phyloP scores from a whole-genome alignment of 805 yeast species.

The Maudiozyma saulgeensis region DNA sequence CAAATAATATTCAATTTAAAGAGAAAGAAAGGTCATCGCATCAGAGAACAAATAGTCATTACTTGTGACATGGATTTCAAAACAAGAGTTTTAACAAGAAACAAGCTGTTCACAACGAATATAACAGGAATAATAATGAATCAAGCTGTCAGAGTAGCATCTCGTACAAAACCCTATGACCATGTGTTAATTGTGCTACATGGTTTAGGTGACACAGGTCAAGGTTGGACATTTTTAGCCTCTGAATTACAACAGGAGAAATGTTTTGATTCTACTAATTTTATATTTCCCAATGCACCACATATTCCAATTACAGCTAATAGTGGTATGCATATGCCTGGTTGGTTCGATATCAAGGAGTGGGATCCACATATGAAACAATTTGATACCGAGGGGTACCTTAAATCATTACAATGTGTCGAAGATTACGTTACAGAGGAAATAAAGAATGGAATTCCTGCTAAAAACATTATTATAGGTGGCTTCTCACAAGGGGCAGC shows the following conservation, averaged over 20 bases:
- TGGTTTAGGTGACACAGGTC: slow-evolving; percentile 87
- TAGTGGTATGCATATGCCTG: slow-evolving; percentile 60
- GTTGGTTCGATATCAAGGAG: slow-evolving; percentile 75
- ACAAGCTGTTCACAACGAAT: no score
- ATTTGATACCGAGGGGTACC: slow-evolving; percentile 46
- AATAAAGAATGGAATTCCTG: slow-evolving; percentile 42
- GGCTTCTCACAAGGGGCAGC: slow-evolving; percentile 97
- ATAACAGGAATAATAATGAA: neutral
- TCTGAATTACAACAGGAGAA: slow-evolving; percentile 41
- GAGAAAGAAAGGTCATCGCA: no score
- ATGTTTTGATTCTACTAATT: slow-evolving; percentile 48
- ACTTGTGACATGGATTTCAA: no score
- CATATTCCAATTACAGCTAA: slow-evolving; percentile 55
- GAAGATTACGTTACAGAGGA: slow-evolving; percentile 43
- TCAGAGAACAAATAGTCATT: no score
- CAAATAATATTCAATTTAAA: no score
- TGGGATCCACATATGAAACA: slow-evolving; percentile 37
- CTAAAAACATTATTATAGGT: slow-evolving; percentile 73
- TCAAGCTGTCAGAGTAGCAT: slow-evolving; percentile 26
- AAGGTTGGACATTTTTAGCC: slow-evolving; percentile 81
- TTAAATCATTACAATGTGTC: slow-evolving; percentile 33
- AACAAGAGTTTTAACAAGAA: no score
- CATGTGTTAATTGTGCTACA: slow-evolving; percentile 73
- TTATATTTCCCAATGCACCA: slow-evolving; percentile 91
- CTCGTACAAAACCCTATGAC: slow-evolving; percentile 33